Conservation (phyloP, 2,329 filamentous ascomycete species). For the Trichophyton schoenleinii region DNA sequence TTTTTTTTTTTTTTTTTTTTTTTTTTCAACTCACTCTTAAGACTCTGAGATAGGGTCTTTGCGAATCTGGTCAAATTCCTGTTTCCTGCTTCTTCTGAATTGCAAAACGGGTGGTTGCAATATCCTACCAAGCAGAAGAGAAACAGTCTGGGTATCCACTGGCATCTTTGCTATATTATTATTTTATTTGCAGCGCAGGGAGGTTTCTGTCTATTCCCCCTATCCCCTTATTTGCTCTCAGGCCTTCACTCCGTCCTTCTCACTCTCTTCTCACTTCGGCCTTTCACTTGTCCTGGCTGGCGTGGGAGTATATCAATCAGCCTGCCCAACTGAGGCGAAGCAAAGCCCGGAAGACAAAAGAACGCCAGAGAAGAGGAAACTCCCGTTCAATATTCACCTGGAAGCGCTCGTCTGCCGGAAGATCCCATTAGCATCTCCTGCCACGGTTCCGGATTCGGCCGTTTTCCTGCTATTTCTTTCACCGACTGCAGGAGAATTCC, state of each 20-base stretch:
- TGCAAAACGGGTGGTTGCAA: conserved; percentile 12
- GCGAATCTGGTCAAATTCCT: background rate
- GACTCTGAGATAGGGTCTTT: background rate
- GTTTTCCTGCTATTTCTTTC: background rate
- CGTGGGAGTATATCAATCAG: background rate
- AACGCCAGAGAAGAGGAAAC: background rate
- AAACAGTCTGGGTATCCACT: conserved; percentile 6
- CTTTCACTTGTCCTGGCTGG: background rate
- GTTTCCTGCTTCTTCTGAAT: background rate
- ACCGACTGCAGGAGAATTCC: background rate
- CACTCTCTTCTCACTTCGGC: background rate
- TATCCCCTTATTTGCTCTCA: background rate
- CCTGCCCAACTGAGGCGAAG: background rate
- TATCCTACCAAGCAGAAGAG: conserved; percentile 8
- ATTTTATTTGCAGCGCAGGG: background rate
- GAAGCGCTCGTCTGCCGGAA: background rate
- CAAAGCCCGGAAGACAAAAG: background rate
- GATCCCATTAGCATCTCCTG: background rate
- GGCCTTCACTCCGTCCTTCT: background rate
- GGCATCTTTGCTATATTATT: conserved; percentile 2
- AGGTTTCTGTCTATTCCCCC: background rate
- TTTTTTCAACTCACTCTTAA: background rate
- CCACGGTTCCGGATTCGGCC: background rate
- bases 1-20: background rate
- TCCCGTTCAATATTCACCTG: background rate